A percentile compares a stretch with the other conserved stretches of the same genome.
phyloP scores from a whole-genome alignment of 139 green algal genomes.

The Chlamydomonas incerta region DNA sequence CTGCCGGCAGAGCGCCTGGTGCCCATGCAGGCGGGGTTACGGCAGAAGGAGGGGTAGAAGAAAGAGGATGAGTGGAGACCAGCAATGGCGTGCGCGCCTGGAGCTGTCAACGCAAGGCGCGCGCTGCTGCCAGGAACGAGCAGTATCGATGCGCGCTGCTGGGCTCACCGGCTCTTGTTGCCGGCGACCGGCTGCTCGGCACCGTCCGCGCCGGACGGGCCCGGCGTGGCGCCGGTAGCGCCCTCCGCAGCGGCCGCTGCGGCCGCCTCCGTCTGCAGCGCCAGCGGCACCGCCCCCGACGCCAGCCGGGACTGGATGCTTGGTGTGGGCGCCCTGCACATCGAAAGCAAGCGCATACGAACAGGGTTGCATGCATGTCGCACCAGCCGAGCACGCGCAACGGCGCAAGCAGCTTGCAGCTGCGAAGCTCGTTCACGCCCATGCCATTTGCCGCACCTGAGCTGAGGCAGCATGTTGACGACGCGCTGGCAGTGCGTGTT shows the following conservation, averaged over 20 bases:
- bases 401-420: no score
- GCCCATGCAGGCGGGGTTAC: not conserved
- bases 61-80: no score
- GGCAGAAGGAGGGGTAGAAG: not conserved
- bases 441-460: not conserved
- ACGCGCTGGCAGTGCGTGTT: not conserved
- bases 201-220: not conserved
- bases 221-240: not conserved
- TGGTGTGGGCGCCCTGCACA: not conserved
- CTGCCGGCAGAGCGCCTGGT: conserved; percentile 30
- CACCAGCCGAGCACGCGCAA: no score
- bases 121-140: no score
- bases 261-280: not conserved
- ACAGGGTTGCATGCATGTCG: no score
- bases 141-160: not conserved
- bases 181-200: not conserved
- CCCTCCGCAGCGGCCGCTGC: not conserved
- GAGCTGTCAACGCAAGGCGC: no score
- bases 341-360: no score
- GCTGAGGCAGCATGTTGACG: not conserved
- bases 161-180: conserved; percentile 1
- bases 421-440: no score
- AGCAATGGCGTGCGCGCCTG: not conserved
- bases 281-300: not conserved
- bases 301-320: not conserved